Evolutionary conservation across 176 grass and related monocot genomes (phyloP).

Genomic region (Carex kokanica): DNA sequence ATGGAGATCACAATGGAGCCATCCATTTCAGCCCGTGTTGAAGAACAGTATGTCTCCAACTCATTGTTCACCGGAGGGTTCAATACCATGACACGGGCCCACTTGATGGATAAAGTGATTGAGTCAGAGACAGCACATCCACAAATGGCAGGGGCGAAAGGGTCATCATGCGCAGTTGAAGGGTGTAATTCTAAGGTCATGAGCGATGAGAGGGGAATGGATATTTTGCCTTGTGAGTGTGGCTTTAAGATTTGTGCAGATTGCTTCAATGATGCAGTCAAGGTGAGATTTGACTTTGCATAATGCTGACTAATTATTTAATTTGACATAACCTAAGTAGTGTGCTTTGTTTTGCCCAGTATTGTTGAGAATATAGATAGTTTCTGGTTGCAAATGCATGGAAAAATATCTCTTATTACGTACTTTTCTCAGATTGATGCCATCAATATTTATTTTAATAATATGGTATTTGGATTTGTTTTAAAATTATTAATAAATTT

Average conservation of each 20-base stretch:
- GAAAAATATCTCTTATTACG: neutral
- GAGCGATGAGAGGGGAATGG: slow-evolving; percentile 82
- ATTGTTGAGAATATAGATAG: neutral
- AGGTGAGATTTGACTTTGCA: slow-evolving; percentile 31
- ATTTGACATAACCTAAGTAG: neutral
- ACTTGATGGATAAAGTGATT: slow-evolving; percentile 95
- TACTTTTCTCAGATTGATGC: neutral
- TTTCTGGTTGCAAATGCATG: neutral
- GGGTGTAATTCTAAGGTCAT: slow-evolving; percentile 85
- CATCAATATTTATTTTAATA: neutral
- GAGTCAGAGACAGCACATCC: slow-evolving; percentile 70
- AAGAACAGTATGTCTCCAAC: slow-evolving; percentile 93
- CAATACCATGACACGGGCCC: slow-evolving; percentile 82
- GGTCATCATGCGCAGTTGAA: slow-evolving; percentile 65
- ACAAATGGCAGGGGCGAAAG: slow-evolving; percentile 91
- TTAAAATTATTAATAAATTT: neutral
- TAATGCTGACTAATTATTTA: neutral
- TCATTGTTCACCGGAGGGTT: slow-evolving; percentile 93
- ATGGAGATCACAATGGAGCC: slow-evolving; percentile 68
- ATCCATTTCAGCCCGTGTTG: slow-evolving; percentile 74
- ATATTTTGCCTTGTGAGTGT: slow-evolving; percentile 88
- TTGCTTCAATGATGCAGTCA: slow-evolving; percentile 85
- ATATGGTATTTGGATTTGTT: slow-evolving; percentile 14
- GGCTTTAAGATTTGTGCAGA: slow-evolving; percentile 94
- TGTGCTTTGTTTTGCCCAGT: neutral